Conservation (phyloP, 306 rosid genomes). For the Prunus padus region DNA sequence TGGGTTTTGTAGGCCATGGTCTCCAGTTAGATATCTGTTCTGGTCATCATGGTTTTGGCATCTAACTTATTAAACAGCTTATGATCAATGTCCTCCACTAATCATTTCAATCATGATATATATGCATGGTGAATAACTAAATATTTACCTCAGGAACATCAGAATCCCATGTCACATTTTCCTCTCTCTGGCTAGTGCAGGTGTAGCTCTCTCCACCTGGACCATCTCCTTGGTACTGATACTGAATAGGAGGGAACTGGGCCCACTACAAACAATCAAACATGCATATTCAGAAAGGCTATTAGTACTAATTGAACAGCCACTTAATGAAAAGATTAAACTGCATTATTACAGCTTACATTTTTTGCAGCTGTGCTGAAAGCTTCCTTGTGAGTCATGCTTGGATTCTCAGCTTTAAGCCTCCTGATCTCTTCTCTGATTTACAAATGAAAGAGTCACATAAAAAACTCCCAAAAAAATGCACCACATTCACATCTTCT, state of each 20-base stretch:
- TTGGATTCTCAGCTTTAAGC: constrained; percentile 83
- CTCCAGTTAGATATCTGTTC: constrained; percentile 4
- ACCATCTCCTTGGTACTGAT: constrained; percentile 45
- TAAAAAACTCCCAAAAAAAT: not conserved
- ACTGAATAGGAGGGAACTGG: constrained; percentile 66
- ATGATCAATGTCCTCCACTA: not conserved
- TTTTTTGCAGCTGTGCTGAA: constrained; percentile 91
- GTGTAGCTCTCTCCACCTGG: constrained; percentile 37
- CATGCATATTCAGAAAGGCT: not conserved
- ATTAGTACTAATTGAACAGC: not conserved
- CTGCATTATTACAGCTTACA: constrained; percentile 31
- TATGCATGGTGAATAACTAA: not conserved
- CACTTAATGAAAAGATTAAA: not conserved
- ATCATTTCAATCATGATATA: not conserved
- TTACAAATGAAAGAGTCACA: constrained; percentile 15
- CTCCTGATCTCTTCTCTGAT: constrained; percentile 88
- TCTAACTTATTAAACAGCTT: too few relatives aligned
- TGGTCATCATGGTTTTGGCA: not conserved
- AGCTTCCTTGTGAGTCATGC: constrained; percentile 91
- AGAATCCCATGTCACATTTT: constrained; percentile 40
- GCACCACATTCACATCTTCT: not conserved
- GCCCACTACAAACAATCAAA: constrained; percentile 66
- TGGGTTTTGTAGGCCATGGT: not conserved
- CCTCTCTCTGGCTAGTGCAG: constrained; percentile 36
- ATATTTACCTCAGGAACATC: constrained; percentile 23